phyloP scores from a whole-genome alignment of 768 basidiomycete genomes.

The Calvatia gigantea region DNA sequence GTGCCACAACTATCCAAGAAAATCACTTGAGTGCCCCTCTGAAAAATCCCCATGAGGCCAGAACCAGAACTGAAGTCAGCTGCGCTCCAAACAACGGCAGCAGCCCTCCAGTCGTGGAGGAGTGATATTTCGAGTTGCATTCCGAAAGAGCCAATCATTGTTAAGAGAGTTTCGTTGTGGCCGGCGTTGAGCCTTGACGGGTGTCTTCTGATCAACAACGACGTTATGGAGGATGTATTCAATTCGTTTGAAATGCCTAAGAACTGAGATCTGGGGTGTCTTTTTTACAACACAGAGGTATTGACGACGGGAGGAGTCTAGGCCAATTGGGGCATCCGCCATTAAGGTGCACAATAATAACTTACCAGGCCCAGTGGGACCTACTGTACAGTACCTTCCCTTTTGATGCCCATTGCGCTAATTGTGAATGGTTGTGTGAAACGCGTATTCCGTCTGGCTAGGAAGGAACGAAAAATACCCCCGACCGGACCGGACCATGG shows the following conservation, averaged over 20 bases:
- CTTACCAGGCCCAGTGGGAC: too few species aligned
- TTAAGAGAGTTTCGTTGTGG: neutral
- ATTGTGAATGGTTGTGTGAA: too few species aligned
- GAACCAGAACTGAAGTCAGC: neutral
- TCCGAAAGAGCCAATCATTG: neutral
- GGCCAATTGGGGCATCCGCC: neutral
- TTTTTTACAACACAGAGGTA: too few species aligned
- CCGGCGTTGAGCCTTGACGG: neutral
- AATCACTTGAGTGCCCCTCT: neutral
- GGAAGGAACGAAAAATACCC: too few species aligned
- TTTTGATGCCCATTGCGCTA: too few species aligned
- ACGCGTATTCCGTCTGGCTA: too few species aligned
- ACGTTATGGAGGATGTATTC: neutral
- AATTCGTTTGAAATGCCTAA: neutral
- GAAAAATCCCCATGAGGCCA: neutral
- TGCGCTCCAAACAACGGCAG: neutral
- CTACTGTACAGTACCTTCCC: too few species aligned
- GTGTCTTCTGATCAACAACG: neutral
- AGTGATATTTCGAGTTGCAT: neutral
- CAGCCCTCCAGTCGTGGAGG: neutral
- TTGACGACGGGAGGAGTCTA: neutral
- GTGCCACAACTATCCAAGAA: neutral
- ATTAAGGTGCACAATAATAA: neutral
- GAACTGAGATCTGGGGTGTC: too few species aligned
- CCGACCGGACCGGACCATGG: too few species aligned